phyloP scores from a whole-genome alignment of 352 stramenopile genomes.

The Phytopythium vexans region DNA sequence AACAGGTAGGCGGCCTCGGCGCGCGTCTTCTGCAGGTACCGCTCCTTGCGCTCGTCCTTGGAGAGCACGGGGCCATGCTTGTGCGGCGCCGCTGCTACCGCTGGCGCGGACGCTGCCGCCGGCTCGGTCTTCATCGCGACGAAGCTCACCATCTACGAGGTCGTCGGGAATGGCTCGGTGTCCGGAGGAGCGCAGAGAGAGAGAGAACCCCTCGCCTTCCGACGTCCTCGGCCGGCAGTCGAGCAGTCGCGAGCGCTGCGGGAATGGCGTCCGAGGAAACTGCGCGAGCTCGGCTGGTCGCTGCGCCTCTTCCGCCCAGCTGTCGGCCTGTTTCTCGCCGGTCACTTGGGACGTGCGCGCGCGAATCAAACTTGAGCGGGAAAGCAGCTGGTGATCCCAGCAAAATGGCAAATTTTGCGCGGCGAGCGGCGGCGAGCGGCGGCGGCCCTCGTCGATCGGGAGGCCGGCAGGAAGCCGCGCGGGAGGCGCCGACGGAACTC shows the following conservation, averaged over 20 bases:
- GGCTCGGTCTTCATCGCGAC: slow-evolving; percentile 6
- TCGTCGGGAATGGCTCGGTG: background rate
- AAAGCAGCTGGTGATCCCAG: background rate
- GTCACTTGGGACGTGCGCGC: background rate
- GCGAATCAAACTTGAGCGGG: background rate
- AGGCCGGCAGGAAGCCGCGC: no score
- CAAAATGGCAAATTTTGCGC: no score
- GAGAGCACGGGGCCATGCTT: slow-evolving; percentile 15
- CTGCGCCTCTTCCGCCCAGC: background rate
- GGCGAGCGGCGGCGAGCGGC: no score
- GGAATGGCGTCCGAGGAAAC: background rate
- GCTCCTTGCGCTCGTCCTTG: slow-evolving; percentile 58
- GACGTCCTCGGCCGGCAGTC: no score
- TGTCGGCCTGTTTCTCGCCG: background rate
- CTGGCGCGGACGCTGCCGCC: slow-evolving; percentile 10
- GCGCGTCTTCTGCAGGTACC: slow-evolving; percentile 71
- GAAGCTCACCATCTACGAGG: slow-evolving; percentile 5
- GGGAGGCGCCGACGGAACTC: no score
- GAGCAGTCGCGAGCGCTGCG: no score
- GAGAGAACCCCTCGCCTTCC: background rate
- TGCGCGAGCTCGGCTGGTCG: no score
- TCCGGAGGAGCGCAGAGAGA: background rate
- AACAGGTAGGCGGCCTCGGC: slow-evolving; percentile 77
- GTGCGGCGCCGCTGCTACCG: slow-evolving; percentile 1
- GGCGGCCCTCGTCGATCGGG: no score